Base-by-base conservation (phyloP, 2,329 filamentous ascomycete genomes). In the Escovopsis sp. region DNA sequence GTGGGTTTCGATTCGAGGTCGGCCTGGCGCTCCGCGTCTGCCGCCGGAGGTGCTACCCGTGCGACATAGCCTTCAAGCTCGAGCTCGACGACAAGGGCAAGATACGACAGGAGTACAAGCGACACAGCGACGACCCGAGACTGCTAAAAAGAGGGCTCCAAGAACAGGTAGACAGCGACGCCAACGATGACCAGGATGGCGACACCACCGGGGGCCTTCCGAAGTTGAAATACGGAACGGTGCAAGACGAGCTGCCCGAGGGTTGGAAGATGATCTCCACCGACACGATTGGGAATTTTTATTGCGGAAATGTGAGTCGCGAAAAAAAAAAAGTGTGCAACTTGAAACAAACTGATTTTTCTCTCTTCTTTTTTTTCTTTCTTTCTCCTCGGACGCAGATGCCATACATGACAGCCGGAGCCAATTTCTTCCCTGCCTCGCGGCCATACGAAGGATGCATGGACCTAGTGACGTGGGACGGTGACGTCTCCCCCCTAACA, bases 281-380 rank as follows among this genome's bases (percentile, higher is more conserved):
- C 48, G 77, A 91, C 48, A 85, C 81, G 28, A 67, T 98, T 43
- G 87, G 87, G 38, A 95, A 85, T 55, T 94, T 98, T 59, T 96
- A 93, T 62, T 84, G 81, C 30, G 91, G 91, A 47, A 98, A 95
- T 59, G 78, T 80, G 56, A 65, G 75, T 66, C 18, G 26, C 18
- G n/a, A n/a, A 12, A 3, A 26, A 23, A 30, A 4, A 19, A 11
- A 4, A 26, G 15, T 12, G 4, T 8, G 4, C 4, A 32, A 5
- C 33, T 18, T 15, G 15, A 38, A 11, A 12, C 26, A 12, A 5
- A 6, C 12, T 4, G 8, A 23, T 23, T 23, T 23, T 23, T 5
- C 5, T 5, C 23, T 5, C 23, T 5, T 23, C 23, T 23, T 23
- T 4, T 10, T n/a, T 19, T 8, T 12, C n/a, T 12, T 4, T 26